Evolutionary conservation across 495 filamentous ascomycete genomes (phyloP).

Genomic region (Astrothelium subdiscretum): DNA sequence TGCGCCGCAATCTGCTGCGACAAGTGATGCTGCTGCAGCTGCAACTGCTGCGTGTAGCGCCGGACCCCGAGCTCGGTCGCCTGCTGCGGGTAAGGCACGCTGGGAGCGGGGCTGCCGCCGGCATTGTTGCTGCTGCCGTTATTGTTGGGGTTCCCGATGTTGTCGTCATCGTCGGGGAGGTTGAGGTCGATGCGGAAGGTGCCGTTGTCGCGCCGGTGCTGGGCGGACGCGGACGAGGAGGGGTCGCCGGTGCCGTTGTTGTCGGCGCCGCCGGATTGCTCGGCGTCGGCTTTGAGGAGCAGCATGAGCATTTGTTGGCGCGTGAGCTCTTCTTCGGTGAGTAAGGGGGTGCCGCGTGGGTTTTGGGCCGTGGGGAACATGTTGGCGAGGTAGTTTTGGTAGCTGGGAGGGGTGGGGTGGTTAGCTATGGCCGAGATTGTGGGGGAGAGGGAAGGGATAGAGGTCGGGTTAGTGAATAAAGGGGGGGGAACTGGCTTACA

Average conservation of each 20-base stretch:
- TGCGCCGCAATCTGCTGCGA: neutral
- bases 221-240: constrained; percentile 19
- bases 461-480: neutral
- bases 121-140: constrained; percentile 4
- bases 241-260: constrained; percentile 18
- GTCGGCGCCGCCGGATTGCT: constrained; percentile 11
- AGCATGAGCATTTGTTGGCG: constrained; percentile 28
- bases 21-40: neutral
- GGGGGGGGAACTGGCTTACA: neutral
- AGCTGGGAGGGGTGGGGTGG: neutral
- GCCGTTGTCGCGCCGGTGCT: constrained; percentile 18
- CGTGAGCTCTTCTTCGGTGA: constrained; percentile 28
- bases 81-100: neutral
- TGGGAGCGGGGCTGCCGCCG: neutral
- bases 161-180: constrained; percentile 12
- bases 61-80: neutral
- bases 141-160: constrained; percentile 5
- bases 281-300: constrained; percentile 16
- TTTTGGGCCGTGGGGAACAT: constrained; percentile 14
- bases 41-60: neutral
- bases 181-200: constrained; percentile 17
- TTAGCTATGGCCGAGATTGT: no score
- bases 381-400: constrained; percentile 26
- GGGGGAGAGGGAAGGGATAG: no score
- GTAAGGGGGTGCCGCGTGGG: neutral